Conservation (phyloP, 2,329 filamentous ascomycete genomes). For the Alternaria ethzedia region DNA sequence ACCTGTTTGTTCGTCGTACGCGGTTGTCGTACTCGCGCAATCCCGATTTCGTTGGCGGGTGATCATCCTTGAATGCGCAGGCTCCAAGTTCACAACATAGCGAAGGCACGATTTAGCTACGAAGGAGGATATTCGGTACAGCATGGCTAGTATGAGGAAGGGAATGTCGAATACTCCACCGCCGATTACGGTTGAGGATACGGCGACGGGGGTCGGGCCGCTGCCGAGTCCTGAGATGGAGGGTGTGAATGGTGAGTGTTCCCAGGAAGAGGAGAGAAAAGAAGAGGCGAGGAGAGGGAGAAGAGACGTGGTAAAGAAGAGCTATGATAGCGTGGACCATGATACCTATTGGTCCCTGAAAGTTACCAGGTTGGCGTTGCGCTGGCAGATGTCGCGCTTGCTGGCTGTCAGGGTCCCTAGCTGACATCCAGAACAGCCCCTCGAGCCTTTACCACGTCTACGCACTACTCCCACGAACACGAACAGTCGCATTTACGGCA, state of each 20-base stretch:
- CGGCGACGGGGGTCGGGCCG: constrained; percentile 28
- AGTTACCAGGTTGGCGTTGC: neutral
- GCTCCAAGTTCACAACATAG: neutral
- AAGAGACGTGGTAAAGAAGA: neutral
- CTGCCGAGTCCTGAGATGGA: constrained; percentile 31
- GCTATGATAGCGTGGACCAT: neutral
- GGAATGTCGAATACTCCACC: constrained; percentile 32
- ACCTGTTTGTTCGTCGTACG: neutral
- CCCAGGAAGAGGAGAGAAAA: neutral
- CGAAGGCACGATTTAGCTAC: no score
- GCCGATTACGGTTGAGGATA: constrained; percentile 46
- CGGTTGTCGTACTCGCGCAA: neutral
- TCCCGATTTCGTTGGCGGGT: neutral
- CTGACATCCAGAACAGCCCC: constrained; percentile 19
- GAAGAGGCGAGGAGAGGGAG: no score
- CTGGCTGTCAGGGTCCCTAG: neutral
- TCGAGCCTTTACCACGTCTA: constrained; percentile 22
- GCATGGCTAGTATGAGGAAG: constrained; percentile 6
- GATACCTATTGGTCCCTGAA: neutral
- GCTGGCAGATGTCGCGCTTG: neutral
- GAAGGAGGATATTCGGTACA: neutral
- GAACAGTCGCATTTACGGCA: constrained; percentile 14
- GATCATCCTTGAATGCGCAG: constrained; percentile 1
- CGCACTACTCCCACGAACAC: constrained; percentile 14
- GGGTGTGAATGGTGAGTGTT: constrained; percentile 17